phyloP scores from a whole-genome alignment of 169 alveolate species.

The Babesia caballi region DNA sequence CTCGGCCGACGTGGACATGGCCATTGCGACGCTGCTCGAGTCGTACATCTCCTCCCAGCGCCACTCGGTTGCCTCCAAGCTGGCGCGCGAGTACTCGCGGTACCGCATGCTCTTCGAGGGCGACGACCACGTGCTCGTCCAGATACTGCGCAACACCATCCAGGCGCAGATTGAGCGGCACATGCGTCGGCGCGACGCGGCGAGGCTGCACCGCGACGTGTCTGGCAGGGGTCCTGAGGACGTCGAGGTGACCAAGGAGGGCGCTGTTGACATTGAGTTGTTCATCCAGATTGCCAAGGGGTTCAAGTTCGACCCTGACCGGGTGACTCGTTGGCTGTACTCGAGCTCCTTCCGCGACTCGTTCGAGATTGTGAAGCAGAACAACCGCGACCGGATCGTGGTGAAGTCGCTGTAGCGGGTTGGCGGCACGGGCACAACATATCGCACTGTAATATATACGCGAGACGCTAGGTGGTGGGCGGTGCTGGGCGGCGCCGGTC shows the following conservation, averaged over 20 bases:
- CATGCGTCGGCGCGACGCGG: conserved; percentile 61
- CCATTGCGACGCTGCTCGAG: conserved; percentile 95
- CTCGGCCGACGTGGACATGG: conserved; percentile 93
- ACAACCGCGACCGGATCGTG: conserved; percentile 67
- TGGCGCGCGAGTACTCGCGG: conserved; percentile 81
- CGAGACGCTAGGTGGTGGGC: too few species aligned
- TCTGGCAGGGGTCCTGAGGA: conserved; percentile 53
- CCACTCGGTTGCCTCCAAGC: conserved; percentile 89
- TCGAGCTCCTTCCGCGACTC: conserved; percentile 71
- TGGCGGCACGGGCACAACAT: too few species aligned
- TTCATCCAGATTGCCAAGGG: conserved; percentile 71
- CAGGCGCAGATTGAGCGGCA: conserved; percentile 71
- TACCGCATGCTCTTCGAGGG: conserved; percentile 82
- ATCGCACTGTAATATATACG: too few species aligned
- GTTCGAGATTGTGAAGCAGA: conserved; percentile 58
- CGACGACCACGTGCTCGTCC: conserved; percentile 79
- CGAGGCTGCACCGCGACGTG: conserved; percentile 62
- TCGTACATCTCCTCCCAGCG: conserved; percentile 93
- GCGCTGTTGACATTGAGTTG: conserved; percentile 24
- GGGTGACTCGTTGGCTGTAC: conserved; percentile 75
- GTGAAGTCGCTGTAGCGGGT: conserved; percentile 30
- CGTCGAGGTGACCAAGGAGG: conserved; percentile 19
- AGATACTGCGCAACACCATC: conserved; percentile 69
- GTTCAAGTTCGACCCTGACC: conserved; percentile 74
- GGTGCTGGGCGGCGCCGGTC: too few species aligned